These are phyloP conservation scores for Phylloporus sp. DNA, from an alignment of 768 basidiomycete species.

Conservation along the genomic window DNA sequence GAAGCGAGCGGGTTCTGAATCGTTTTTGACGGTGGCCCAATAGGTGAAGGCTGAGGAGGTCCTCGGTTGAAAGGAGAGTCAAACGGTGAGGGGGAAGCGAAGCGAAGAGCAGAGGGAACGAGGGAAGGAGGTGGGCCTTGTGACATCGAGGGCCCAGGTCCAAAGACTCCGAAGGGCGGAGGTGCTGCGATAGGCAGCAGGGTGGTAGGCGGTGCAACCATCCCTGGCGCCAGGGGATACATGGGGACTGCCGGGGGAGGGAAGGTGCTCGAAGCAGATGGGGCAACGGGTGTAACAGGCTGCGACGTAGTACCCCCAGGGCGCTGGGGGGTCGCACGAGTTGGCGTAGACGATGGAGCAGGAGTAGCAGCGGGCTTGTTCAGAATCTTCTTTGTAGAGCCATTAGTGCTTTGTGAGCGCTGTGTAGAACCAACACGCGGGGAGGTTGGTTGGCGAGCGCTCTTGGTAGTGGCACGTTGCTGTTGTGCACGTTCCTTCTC, in stretches of 20 bases:
- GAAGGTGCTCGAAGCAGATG: slow-evolving; percentile 34
- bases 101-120: slow-evolving; percentile 52
- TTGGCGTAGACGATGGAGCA: slow-evolving; percentile 30
- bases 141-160: slow-evolving; percentile 42
- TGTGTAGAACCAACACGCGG: slow-evolving; percentile 50
- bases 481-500: slow-evolving; percentile 46
- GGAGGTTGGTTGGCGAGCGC: slow-evolving; percentile 47
- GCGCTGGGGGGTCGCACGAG: slow-evolving; percentile 37
- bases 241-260: slow-evolving; percentile 45
- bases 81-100: slow-evolving; percentile 49
- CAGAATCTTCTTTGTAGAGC: slow-evolving; percentile 58
- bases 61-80: slow-evolving; percentile 47
- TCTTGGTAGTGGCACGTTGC: slow-evolving; percentile 49
- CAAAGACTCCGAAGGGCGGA: slow-evolving; percentile 49
- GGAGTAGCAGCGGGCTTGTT: slow-evolving; percentile 42
- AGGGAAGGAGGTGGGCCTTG: slow-evolving; percentile 43
- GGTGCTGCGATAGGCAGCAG: slow-evolving; percentile 57
- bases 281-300: slow-evolving; percentile 42
- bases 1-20: slow-evolving; percentile 35
- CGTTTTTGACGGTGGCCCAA: slow-evolving; percentile 49
- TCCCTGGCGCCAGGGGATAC: slow-evolving; percentile 42
- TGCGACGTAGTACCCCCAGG: slow-evolving; percentile 37
- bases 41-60: slow-evolving; percentile 44
- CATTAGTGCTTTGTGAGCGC: slow-evolving; percentile 45
- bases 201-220: slow-evolving; percentile 39